Percentiles rank a stretch among this genome's conserved stretches.
These are phyloP conservation scores for Ganoderma leucocontextum DNA, from an alignment of 1,284 basidiomycete species.

Conservation along the genomic window DNA sequence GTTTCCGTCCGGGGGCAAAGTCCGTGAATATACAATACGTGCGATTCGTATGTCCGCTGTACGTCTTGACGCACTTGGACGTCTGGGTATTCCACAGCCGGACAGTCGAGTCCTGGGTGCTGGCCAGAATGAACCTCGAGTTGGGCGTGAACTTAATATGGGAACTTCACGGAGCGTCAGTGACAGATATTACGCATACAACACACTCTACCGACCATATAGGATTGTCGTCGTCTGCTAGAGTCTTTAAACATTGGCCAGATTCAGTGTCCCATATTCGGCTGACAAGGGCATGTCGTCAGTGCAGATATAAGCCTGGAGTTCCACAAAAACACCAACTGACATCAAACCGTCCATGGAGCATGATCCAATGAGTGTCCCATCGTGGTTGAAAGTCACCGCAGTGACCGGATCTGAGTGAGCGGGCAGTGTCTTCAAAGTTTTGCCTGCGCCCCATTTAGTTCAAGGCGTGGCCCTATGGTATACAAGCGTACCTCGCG, in stretches of 20 bases:
- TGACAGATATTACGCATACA: constrained; percentile 1
- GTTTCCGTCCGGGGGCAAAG: constrained; percentile 65
- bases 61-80: constrained; percentile 94
- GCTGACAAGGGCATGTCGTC: constrained; percentile 51
- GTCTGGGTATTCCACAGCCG: constrained; percentile 94
- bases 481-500: constrained; percentile 64
- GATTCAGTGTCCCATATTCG: constrained; percentile 97
- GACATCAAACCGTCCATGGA: constrained; percentile 98
- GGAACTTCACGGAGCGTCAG: constrained; percentile 56
- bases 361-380: constrained; percentile 91
- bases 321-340: constrained; percentile 39
- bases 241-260: constrained; percentile 96
- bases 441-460: constrained; percentile 61
- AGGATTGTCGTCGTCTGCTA: constrained; percentile 95
- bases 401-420: constrained; percentile 97
- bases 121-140: constrained; percentile 86
- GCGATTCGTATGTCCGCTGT: constrained; percentile 83
- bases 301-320: not conserved
- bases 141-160: constrained; percentile 92
- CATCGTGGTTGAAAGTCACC: constrained; percentile 93
- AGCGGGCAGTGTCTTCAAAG: constrained; percentile 86
- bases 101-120: constrained; percentile 92
- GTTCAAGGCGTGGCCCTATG: not conserved
- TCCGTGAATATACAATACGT: constrained; percentile 79
- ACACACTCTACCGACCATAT: constrained; percentile 72